Evolutionary conservation across 1,284 basidiomycete genomes (phyloP), one percentile per base, ranked within the genome.

Genomic region (Cerioporus squamosus): DNA sequence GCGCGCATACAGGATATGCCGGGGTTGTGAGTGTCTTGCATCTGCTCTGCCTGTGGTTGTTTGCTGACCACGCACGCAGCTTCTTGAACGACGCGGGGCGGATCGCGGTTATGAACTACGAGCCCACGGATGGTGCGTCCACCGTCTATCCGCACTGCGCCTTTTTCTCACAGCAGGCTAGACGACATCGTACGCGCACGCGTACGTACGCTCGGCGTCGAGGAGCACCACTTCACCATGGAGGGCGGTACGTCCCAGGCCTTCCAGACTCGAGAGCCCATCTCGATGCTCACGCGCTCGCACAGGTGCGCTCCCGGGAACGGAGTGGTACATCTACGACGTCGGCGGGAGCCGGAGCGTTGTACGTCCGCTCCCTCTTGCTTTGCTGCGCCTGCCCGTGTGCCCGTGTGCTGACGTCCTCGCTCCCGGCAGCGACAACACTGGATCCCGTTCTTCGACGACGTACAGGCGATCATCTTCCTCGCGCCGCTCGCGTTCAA

Each of bases 371-470:
- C 29, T 17, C 29, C 23, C 36, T 20, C 29, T 38, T 39, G 29
- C 31, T 12, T 26, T 24, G 46, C 46, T 7, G 2, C 20, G 24
- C 24, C 24, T 24, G 15, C 31, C n/a, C 36, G n/a, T 52, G n/a
- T 15, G 12, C 3, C 22, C 4, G 24, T 24, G 5, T 31, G 12
- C 48, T 33, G 20, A 17, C 17, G 10, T 5, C 12, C 2, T 1
- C 15, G 38, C 18, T 3, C 47, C n/a, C n/a, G n/a, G 31, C 66
- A 90, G 88, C 79, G 88, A 39, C 79, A 81, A 10, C 82, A 84
- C 4, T 91, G 89, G 90, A 85, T 86, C 66, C 83, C 85, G 0
- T 87, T 81, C 68, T 87, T 87, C 62, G 84, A 86, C 57, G 82
- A 84, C 63, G 68, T 75, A 26, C 66, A 72, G 53, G 81, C 76